Conservation (phyloP, 2,329 filamentous ascomycete genomes). For the Diaporthe citrichinensis region DNA sequence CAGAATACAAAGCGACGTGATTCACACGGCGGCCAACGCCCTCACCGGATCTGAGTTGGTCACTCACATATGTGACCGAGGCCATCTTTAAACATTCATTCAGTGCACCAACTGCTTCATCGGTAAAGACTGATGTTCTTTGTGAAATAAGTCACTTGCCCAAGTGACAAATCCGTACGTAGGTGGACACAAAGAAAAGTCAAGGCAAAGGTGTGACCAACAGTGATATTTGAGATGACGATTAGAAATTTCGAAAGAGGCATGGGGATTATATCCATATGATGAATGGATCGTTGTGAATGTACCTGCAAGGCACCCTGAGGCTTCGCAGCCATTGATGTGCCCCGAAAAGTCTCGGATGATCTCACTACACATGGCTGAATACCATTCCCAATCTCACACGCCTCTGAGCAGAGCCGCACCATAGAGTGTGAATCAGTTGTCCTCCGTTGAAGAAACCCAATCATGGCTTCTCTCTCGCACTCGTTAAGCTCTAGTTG, state of each 20-base stretch:
- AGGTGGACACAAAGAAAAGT: background rate
- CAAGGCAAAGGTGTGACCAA: background rate
- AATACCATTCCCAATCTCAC: background rate
- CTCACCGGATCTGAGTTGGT: background rate
- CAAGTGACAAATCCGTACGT: background rate
- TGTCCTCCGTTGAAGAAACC: background rate
- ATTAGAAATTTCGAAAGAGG: background rate
- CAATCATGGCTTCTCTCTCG: background rate
- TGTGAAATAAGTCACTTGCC: background rate
- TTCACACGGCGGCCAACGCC: background rate
- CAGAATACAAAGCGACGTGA: background rate
- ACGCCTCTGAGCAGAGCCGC: constrained; percentile 4
- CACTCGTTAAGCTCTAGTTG: background rate
- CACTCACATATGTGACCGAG: background rate
- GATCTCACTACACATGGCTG: constrained; percentile 5
- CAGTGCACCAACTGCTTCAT: background rate
- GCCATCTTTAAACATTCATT: background rate
- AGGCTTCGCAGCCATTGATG: background rate
- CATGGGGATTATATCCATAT: background rate
- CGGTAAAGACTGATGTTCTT: background rate
- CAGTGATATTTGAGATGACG: no score
- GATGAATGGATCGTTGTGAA: fast-evolving
- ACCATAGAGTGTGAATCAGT: background rate
- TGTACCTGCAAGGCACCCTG: no score
- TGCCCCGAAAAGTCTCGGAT: constrained; percentile 9